Base-by-base conservation (phyloP, 2,329 filamentous ascomycete species). In the Leptographium wingfieldii region DNA sequence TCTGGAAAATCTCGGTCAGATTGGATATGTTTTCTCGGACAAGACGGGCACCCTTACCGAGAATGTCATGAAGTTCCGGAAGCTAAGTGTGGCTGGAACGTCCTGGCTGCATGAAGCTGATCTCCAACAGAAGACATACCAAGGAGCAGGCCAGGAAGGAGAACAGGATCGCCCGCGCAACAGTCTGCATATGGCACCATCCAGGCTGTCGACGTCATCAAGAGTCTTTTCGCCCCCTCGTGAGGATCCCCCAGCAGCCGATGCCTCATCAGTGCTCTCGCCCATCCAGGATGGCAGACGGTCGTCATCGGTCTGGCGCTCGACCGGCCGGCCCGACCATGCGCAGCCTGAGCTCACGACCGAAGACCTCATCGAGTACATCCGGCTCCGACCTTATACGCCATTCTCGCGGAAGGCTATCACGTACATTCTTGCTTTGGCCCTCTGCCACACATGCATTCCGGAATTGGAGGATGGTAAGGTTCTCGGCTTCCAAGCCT, bases 1-100 rank as follows among this genome's bases (percentile, higher is more conserved):
- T 68, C 85, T 96, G 62, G 92, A 96, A 69, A 92, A 97, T 68
- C 77, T 96, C 0, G 92, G 92, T 0, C 92, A 96, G 73, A 84
- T 97, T 62, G 89, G 80, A 65, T 94, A 95, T 67, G 83, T 95
- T 25, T 95, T 97, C 67, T 95, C 90, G 0, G 92, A 96, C 71
- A 96, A 96, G 74, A 96, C 92, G 0, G 92, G 92, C 1, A 97
- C 92, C 0, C 76, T 97, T 65, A 97, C 92, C 1, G 91, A 96
- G 67, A 97, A 97, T 65, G 80, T 90, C 12, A 96, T 97, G 92
- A 90, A 90, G 63, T 96, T 96, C 69, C 86, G 92, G 52, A 96
- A 95, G 70, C 80, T 96, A 72, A 95, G 88, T 66, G 85, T 96
- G 38, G 91, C 89, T 3, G 92, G 92, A 7, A 91, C 88, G 0